Evolutionary conservation across 805 yeast species (phyloP), one percentile per base, ranked within the genome.

Genomic region (Saturnispora zaruensis): DNA sequence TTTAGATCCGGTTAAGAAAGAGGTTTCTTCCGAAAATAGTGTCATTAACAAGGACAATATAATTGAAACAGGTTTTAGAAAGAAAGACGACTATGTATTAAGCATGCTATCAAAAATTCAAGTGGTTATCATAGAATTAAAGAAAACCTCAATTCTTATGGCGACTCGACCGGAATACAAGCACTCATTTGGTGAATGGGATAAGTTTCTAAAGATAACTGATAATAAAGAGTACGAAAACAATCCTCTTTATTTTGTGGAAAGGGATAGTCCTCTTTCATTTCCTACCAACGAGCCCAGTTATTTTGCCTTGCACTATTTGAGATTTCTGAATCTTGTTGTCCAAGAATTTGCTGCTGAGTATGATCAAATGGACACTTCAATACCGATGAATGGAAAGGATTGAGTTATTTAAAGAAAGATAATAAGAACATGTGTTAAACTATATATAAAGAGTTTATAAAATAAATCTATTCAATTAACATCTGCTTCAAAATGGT

Each of bases 211-310:
- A 30, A 50, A 55, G 6, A 55, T 70, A 14, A 53, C 73, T 7
- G 67, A 58, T 3, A 55, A 60, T 11, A 64, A 58, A 1, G 53
- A 55, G 0, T 53, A 51, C 11, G 44, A 44, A 1, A 52, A 58
- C 2, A 48, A 63, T 21, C 56, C 61, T 2, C 62, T 67, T 41
- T 82, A 70, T 59, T 87, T 95, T 95, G 55, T 87, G 2, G 72
- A 83, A 6, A 79, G 78, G 2, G 59, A 65, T 1, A 81, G 89
- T 1, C 96, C 96, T 0, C 66, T 87, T 40, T 71, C 84, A 42
- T 77, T 75, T 49, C 93, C 93, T 0, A 67, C 84, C 36, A 75
- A 74, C 55, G 89, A 87, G 60, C 80, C 89, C 0, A 77, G 79
- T 51, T 85, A 77, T 57, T 74, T 85, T 33, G 47, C 62, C 1